Conservation (phyloP, 495 filamentous ascomycete genomes). For the Talaromyces wortmannii region DNA sequence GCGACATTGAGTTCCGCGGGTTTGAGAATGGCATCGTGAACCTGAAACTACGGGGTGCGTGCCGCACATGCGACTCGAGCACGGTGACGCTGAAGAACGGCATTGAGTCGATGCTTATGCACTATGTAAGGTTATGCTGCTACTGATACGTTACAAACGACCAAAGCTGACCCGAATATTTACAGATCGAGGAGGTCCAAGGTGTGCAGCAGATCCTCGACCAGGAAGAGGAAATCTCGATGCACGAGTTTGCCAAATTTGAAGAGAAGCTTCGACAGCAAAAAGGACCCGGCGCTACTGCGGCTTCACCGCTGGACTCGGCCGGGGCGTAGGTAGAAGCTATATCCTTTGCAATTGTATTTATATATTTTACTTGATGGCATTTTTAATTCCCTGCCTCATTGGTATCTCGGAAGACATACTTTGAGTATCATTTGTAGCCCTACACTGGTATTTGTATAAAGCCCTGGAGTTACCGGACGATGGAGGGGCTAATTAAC, state of each 20-base stretch:
- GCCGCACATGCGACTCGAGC: slow-evolving; percentile 91
- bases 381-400: too few species aligned
- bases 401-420: too few species aligned
- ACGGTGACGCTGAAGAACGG: slow-evolving; percentile 94
- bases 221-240: slow-evolving; percentile 83
- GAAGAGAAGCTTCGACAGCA: slow-evolving; percentile 86
- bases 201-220: slow-evolving; percentile 88
- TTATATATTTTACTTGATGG: too few species aligned
- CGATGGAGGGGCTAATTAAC: too few species aligned
- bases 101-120: slow-evolving; percentile 97
- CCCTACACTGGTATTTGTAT: too few species aligned
- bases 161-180: not conserved
- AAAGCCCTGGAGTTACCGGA: too few species aligned
- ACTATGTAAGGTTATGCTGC: slow-evolving; percentile 47
- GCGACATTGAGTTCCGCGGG: slow-evolving; percentile 89
- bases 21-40: slow-evolving; percentile 81
- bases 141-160: not conserved
- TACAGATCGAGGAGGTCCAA: slow-evolving; percentile 89
- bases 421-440: too few species aligned
- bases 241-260: slow-evolving; percentile 89
- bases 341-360: not conserved
- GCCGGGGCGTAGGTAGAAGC: slow-evolving; percentile 32
- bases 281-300: slow-evolving; percentile 50
- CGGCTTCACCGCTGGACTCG: slow-evolving; percentile 59
- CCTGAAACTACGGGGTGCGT: slow-evolving; percentile 86